A percentile compares a stretch with the other conserved stretches of the same genome.
Evolutionary conservation across 306 rosid species (phyloP).

Genomic region (Quercus agrifolia): DNA sequence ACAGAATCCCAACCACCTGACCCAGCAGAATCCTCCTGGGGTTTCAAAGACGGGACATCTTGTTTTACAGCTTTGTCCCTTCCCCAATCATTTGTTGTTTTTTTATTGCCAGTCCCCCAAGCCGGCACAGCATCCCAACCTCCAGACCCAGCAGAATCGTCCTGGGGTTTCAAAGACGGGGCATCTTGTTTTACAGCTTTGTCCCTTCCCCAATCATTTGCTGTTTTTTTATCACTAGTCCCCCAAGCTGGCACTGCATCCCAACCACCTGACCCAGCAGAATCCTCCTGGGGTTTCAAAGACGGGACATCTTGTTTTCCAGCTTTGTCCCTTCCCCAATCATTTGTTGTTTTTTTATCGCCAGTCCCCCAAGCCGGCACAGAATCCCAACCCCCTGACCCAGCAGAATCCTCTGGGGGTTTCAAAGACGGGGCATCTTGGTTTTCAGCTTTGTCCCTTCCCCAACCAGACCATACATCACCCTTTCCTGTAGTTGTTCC

Average conservation of each 20-base stretch:
- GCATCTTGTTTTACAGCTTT: not conserved
- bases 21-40: conserved; percentile 23
- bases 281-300: not conserved
- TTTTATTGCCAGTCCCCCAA: not conserved
- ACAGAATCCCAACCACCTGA: conserved; percentile 28
- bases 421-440: not conserved
- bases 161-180: not conserved
- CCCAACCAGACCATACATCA: conserved; percentile 21
- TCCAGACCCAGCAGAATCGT: conserved; percentile 12
- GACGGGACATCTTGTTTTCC: not conserved
- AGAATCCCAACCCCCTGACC: conserved; percentile 28
- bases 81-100: not conserved
- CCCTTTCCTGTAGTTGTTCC: conserved; percentile 3
- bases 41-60: conserved; percentile 13
- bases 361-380: not conserved
- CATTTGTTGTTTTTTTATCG: not conserved
- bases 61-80: conserved; percentile 12
- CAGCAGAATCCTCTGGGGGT: conserved; percentile 4
- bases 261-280: conserved; percentile 29
- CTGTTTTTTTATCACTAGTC: too few relatives aligned
- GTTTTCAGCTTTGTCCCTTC: not conserved
- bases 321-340: not conserved
- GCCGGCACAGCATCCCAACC: conserved; percentile 24
- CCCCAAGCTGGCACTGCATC: not conserved
- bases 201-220: conserved; percentile 1